Conservation (phyloP, 129 eudicot genomes). For the carrot (Daucus carota) region DNA sequence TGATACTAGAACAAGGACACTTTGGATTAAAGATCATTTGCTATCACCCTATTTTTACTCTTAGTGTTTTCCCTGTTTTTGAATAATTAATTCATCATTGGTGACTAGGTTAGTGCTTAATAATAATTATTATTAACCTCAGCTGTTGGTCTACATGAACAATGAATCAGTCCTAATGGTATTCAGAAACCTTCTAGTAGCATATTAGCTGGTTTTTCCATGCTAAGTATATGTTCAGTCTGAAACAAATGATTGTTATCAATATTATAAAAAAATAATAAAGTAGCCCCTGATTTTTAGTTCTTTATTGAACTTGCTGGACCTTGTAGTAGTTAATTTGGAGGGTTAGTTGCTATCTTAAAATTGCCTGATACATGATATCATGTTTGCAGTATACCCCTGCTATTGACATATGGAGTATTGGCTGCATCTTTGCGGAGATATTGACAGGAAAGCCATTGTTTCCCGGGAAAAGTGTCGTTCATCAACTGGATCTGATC, state of each 20-base stretch:
- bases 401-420: conserved; percentile 97
- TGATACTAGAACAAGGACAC: background rate
- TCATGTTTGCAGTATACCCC: conserved; percentile 80
- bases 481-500: conserved; percentile 84
- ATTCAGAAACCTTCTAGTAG: background rate
- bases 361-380: conserved; percentile 13
- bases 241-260: too few species aligned
- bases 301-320: background rate
- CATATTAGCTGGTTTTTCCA: too few species aligned
- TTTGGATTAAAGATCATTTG: background rate
- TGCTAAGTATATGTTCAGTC: too few species aligned
- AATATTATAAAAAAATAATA: too few species aligned
- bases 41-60: background rate
- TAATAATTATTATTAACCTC: background rate
- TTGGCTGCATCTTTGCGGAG: conserved; percentile 94
- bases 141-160: background rate
- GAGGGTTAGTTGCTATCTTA: conserved; percentile 5
- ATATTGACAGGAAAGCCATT: conserved; percentile 86
- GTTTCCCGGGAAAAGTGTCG: conserved; percentile 97
- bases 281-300: too few species aligned
- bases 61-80: background rate
- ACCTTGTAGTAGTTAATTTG: conserved; percentile 15
- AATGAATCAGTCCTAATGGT: background rate
- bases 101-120: background rate
- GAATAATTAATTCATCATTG: background rate